A percentile compares a stretch with the other conserved stretches of the same genome.
Evolutionary conservation across 2,329 filamentous ascomycete genomes (phyloP).

Genomic region (Myotisia sp.): DNA sequence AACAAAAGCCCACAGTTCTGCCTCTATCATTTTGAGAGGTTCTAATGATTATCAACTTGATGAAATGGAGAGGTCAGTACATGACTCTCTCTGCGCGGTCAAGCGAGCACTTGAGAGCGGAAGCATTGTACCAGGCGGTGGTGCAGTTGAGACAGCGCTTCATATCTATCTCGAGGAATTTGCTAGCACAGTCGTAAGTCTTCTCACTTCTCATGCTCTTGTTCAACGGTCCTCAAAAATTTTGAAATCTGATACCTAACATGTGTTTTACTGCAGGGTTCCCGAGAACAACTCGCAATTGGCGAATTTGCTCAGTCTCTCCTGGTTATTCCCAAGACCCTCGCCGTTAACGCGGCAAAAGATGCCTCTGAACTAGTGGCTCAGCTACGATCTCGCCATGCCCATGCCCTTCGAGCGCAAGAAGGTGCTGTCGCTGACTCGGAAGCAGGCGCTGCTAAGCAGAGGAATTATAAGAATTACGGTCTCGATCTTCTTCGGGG

Average conservation of each 20-base stretch:
- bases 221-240: slow-evolving; percentile 1
- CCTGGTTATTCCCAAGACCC: slow-evolving; percentile 86
- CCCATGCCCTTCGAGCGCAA: slow-evolving; percentile 79
- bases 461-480: slow-evolving; percentile 98
- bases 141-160: slow-evolving; percentile 93
- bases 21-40: slow-evolving; percentile 89
- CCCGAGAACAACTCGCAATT: slow-evolving; percentile 92
- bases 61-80: slow-evolving; percentile 97
- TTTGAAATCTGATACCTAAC: slow-evolving; percentile 6
- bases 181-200: slow-evolving; percentile 73
- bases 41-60: slow-evolving; percentile 93
- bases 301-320: slow-evolving; percentile 93
- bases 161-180: slow-evolving; percentile 99
- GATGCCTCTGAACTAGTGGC: slow-evolving; percentile 90
- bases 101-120: slow-evolving; percentile 96
- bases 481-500: slow-evolving; percentile 80
- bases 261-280: slow-evolving; percentile 45
- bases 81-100: slow-evolving; percentile 91
- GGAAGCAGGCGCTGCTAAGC: slow-evolving; percentile 77
- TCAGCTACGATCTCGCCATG: slow-evolving; percentile 85
- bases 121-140: slow-evolving; percentile 89
- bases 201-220: not conserved
- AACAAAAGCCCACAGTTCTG: slow-evolving; percentile 83
- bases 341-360: slow-evolving; percentile 93
- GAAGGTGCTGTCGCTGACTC: slow-evolving; percentile 66